Base-by-base conservation (phyloP, 148 eudicot species). In the Chenopodium quinoa region DNA sequence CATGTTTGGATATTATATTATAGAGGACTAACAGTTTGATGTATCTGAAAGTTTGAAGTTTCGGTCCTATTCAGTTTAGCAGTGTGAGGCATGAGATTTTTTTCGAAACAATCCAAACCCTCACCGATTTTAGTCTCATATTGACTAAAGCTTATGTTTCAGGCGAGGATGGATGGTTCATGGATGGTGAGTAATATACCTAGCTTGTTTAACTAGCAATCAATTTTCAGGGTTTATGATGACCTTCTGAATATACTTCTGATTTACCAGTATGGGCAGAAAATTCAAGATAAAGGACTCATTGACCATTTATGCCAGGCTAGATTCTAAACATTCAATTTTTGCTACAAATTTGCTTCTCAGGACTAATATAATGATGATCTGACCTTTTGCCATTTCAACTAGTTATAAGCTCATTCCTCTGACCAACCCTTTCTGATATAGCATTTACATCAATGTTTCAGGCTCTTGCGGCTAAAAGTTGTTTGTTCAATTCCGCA, bases 381-480 rank as follows among this genome's bases (percentile, higher is more conserved):
- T n/a, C 2, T 52, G 64, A 75, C 23, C n/a, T 10, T 48, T 14
- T 14, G 5, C 19, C 10, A 40, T 40, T 71, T 19, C 22, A 40
- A 71, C 50, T 71, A 71, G 17, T 40, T 40, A 34, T 40, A 40
- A 71, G 23, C 74, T 37, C 25, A 40, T 71, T 71, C 25, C 50
- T 37, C 25, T 13, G 44, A 22, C 50, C 8, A 37, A 19, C 25
- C 8, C 48, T 71, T 17, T 19, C 25, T 71, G 27, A 37, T 71
- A 71, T 40, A 40, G 66, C 25, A 71, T 37, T 77, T 62, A 7
- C 32, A 63, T 34, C 54, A 76, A 58, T 44, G 37, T 47, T 75
- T 31, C 89, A 91, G 94, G 86, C 89, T 7, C 71, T 88, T 66
- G 90, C 87, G 77, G 86, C 90, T 81, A 82, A 82, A 29, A 88